Evolutionary conservation across 1,284 basidiomycete species (phyloP).

Genomic region (Sanghuangporus weigelae): DNA sequence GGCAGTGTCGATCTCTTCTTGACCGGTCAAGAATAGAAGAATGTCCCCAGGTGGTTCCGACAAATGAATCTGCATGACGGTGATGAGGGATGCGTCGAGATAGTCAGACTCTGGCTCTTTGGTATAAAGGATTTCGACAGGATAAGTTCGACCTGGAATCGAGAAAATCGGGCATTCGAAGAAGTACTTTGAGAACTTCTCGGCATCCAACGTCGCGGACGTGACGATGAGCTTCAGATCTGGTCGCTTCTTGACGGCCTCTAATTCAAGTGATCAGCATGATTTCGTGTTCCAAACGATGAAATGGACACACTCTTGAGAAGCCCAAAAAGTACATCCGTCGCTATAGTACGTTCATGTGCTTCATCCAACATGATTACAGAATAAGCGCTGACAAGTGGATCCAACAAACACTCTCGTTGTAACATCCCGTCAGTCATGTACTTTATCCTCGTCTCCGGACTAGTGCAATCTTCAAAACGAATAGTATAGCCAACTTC

Average conservation of each 20-base stretch:
- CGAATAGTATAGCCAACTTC: conserved; percentile 99
- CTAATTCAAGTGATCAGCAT: conserved; percentile 38
- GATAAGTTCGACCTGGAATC: conserved; percentile 98
- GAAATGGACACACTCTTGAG: conserved; percentile 74
- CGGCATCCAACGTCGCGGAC: conserved; percentile 97
- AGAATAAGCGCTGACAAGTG: conserved; percentile 87
- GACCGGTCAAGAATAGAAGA: conserved; percentile 95
- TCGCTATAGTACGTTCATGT: conserved; percentile 96
- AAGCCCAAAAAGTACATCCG: conserved; percentile 95
- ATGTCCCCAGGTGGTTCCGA: conserved; percentile 97
- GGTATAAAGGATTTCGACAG: conserved; percentile 95
- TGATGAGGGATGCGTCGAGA: conserved; percentile 95
- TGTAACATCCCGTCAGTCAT: conserved; percentile 99
- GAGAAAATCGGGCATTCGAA: conserved; percentile 98
- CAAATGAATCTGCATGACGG: conserved; percentile 98
- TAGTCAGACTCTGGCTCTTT: conserved; percentile 99
- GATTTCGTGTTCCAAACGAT: not conserved
- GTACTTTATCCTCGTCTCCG: conserved; percentile 98
- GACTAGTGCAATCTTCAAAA: conserved; percentile 98
- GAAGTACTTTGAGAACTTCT: conserved; percentile 99
- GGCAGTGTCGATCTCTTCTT: conserved; percentile 97
- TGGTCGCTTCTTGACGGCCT: conserved; percentile 89
- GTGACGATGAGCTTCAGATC: conserved; percentile 98
- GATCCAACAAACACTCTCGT: conserved; percentile 94
- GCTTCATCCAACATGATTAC: conserved; percentile 99